Evolutionary conservation across 352 stramenopile species (phyloP), one percentile per base, ranked within the genome.

Genomic region (Globisporangium takayamanum): DNA sequence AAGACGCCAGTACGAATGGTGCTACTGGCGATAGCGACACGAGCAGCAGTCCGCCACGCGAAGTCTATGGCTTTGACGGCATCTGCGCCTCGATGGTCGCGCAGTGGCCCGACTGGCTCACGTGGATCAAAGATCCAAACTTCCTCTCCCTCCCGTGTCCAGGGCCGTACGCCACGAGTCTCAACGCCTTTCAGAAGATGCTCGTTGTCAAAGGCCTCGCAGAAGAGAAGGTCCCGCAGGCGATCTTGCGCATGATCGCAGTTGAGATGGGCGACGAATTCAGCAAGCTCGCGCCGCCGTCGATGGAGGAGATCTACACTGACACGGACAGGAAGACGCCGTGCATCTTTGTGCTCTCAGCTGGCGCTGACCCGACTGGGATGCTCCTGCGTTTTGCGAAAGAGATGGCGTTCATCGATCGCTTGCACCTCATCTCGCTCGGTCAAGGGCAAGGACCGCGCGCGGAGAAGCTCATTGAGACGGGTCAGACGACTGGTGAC

Each of bases 301-400:
- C 81, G 2, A 98, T 98, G 92, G 89, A 97, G 60, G 89, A 97
- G 47, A 97, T 98, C 53, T 97, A 97, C 74, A 80, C 71, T 51
- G 90, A 97, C 53, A 93, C 90, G 8, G 88, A 97, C 47, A 79
- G 87, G 37, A 92, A 89, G 55, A 98, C 92, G 10, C 92, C 92
- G 12, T 97, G 92, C 57, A 97, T 98, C 60, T 98, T 98, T 58
- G 91, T 98, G 45, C 63, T 98, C 2, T 97, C 86, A 0, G 89
- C 87, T 3, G 92, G 92, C 4, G 92, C 92, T 0, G 92, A 98
- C 55, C 92, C 92, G 8, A 98, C 92, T 5, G 87, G 84, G 0
- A 96, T 97, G 86, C 69, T 98, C 44, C 80, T 98, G 46, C 88
- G 90, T 8, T 97, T 97, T 64, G 92, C 92, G 4, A 94, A 95